Percentiles rank a stretch among this genome's conserved stretches.
These are phyloP conservation scores for Ascochyta fabae DNA, from an alignment of 2,329 filamentous ascomycete species.

Conservation along the genomic window DNA sequence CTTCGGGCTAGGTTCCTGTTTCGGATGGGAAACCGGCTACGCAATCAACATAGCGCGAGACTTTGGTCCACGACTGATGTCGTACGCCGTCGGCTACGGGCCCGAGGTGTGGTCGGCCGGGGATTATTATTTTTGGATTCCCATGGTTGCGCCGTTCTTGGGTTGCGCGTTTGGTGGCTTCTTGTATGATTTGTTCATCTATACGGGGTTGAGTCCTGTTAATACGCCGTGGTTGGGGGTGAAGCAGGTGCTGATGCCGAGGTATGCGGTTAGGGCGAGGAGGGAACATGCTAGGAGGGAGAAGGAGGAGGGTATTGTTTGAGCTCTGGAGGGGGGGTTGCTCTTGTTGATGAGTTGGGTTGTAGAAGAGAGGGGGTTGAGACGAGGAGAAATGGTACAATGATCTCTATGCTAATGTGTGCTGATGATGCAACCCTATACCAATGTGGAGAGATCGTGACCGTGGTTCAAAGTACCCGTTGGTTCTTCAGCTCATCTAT, in stretches of 20 bases:
- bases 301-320: slow-evolving; percentile 40
- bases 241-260: slow-evolving; percentile 53
- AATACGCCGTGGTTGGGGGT: slow-evolving; percentile 72
- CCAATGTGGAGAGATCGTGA: too few relatives aligned
- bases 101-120: slow-evolving; percentile 70
- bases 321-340: neutral
- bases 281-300: slow-evolving; percentile 32
- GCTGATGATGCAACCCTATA: neutral
- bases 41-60: slow-evolving; percentile 77
- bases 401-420: neutral
- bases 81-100: slow-evolving; percentile 72
- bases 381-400: neutral
- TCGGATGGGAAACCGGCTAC: slow-evolving; percentile 79
- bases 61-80: slow-evolving; percentile 71
- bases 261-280: slow-evolving; percentile 29
- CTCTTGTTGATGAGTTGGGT: too few relatives aligned
- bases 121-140: slow-evolving; percentile 77
- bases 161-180: slow-evolving; percentile 53
- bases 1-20: slow-evolving; percentile 75
- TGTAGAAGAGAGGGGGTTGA: neutral
- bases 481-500: neutral
- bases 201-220: slow-evolving; percentile 72
- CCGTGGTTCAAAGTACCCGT: neutral
- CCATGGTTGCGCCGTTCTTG: slow-evolving; percentile 73
- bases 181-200: slow-evolving; percentile 57